These are phyloP conservation scores for Botrytis elliptica DNA, from an alignment of 2,329 filamentous ascomycete genomes.

Conservation along the genomic window DNA sequence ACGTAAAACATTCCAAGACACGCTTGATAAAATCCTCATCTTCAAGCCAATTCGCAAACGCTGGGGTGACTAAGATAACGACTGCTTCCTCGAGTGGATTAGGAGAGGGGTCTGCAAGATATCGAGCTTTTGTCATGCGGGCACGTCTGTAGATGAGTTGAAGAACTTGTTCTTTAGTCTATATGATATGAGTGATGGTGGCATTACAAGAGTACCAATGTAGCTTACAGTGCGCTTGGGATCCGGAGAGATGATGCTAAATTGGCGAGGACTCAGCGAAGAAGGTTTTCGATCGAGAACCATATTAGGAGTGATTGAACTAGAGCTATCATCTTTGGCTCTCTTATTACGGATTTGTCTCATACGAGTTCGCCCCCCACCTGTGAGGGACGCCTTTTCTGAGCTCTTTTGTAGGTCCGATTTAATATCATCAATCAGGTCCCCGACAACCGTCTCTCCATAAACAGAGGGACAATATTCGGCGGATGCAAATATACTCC, in stretches of 20 bases:
- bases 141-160: neutral
- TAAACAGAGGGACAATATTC: neutral
- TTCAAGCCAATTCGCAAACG: slow-evolving; percentile 36
- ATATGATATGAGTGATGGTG: slow-evolving; percentile 12
- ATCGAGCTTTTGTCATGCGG: slow-evolving; percentile 10
- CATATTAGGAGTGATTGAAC: neutral
- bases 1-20: slow-evolving; percentile 28
- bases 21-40: slow-evolving; percentile 35
- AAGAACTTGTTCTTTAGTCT: slow-evolving; percentile 16
- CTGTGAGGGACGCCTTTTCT: neutral
- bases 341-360: neutral
- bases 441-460: neutral
- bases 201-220: neutral
- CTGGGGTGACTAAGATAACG: slow-evolving; percentile 40
- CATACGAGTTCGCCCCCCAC: neutral
- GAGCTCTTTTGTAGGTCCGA: neutral
- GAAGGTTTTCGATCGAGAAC: neutral
- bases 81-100: slow-evolving; percentile 26
- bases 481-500: too few species aligned
- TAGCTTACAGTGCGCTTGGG: slow-evolving; percentile 18
- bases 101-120: neutral
- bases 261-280: slow-evolving; percentile 12
- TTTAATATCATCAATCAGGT: neutral
- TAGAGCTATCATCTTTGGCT: neutral
- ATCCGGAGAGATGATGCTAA: slow-evolving; percentile 19